Evolutionary conservation across 495 filamentous ascomycete genomes (phyloP).

Genomic region (Elasticomyces elasticus): DNA sequence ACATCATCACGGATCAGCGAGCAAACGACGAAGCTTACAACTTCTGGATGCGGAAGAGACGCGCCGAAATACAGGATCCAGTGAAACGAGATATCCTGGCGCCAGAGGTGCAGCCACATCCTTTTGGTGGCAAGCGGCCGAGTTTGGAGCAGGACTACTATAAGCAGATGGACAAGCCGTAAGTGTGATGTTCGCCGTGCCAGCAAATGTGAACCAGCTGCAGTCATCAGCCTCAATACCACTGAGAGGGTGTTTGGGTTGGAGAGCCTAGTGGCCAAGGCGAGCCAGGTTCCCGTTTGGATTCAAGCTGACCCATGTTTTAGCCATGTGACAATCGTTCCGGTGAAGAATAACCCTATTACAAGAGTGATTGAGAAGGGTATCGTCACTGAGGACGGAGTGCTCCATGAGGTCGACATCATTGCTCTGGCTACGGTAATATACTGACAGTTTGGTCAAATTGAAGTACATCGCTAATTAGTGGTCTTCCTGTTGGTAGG

Average conservation of each 20-base stretch:
- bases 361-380: conserved; percentile 37
- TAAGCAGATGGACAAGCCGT: conserved; percentile 43
- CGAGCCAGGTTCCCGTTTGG: no score
- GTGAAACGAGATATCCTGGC: conserved; percentile 44
- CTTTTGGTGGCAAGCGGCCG: conserved; percentile 46
- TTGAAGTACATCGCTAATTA: no score
- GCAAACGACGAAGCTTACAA: conserved; percentile 43
- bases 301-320: no score
- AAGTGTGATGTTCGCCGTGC: neutral
- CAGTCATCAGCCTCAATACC: no score
- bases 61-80: conserved; percentile 42
- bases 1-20: conserved; percentile 35
- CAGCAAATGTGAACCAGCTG: conserved; percentile 17
- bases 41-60: conserved; percentile 48
- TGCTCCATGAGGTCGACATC: conserved; percentile 38
- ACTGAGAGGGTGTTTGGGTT: no score
- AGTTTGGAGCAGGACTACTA: conserved; percentile 48
- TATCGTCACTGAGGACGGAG: conserved; percentile 34
- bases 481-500: no score
- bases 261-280: no score
- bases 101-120: conserved; percentile 41
- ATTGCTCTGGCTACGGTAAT: conserved; percentile 43
- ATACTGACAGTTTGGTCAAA: no score
- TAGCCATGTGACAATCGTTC: conserved; percentile 47
- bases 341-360: conserved; percentile 41